Conservation (phyloP, 352 stramenopile species). For the Aphanomyces astaci region DNA sequence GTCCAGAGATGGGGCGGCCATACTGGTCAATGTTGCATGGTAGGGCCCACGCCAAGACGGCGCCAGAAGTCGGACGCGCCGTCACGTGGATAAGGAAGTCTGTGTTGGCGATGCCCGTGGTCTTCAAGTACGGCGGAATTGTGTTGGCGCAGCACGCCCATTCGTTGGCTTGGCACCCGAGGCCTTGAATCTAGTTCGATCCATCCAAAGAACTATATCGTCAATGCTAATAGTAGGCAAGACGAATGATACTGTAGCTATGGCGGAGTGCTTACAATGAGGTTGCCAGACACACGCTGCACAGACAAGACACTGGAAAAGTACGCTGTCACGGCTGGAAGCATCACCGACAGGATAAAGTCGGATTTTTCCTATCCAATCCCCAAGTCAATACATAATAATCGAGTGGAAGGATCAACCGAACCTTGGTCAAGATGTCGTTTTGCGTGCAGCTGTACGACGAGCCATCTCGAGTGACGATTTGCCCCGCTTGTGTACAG, state of each 20-base stretch:
- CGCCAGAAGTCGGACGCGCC: conserved; percentile 51
- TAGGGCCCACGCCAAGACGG: conserved; percentile 68
- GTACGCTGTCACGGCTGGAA: conserved; percentile 54
- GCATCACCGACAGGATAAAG: conserved; percentile 55
- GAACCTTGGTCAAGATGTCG: conserved; percentile 51
- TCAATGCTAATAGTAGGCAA: too few relatives aligned
- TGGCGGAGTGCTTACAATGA: conserved; percentile 37
- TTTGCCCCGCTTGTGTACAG: conserved; percentile 42
- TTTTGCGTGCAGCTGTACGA: conserved; percentile 41
- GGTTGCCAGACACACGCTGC: conserved; percentile 53
- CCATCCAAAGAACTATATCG: too few relatives aligned
- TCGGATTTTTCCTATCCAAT: conserved; percentile 38
- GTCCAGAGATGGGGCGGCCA: conserved; percentile 63
- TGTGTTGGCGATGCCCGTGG: conserved; percentile 45
- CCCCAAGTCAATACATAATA: too few relatives aligned
- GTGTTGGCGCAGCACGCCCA: conserved; percentile 59
- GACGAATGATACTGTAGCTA: too few relatives aligned
- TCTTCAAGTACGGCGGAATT: conserved; percentile 44
- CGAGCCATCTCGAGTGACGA: conserved; percentile 41
- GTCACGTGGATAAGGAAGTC: conserved; percentile 78
- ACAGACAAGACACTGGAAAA: conserved; percentile 58
- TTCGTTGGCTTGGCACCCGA: conserved; percentile 35
- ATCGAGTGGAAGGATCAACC: too few relatives aligned
- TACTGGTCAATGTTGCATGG: conserved; percentile 76
- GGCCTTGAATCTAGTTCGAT: conserved; percentile 25